Percentiles rank a stretch among this genome's conserved stretches.
Conservation (phyloP, 2,329 filamentous ascomycete genomes). For the Bimuria novae-zelandiae region DNA sequence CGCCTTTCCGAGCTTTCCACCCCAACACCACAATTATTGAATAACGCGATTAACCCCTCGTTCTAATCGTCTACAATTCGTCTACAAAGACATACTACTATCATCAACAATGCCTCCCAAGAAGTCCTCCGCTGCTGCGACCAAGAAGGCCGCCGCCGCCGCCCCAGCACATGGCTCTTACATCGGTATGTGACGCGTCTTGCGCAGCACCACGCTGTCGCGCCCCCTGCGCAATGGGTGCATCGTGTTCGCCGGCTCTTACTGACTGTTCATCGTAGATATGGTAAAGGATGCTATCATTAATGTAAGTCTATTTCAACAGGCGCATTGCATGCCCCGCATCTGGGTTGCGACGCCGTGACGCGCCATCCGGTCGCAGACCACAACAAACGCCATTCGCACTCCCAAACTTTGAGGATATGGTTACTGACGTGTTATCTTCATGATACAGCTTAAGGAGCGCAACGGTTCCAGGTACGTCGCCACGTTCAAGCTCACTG, state of each 20-base stretch:
- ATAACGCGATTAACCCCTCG: conserved; percentile 31
- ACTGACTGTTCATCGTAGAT: conserved; percentile 61
- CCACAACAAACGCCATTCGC: conserved; percentile 26
- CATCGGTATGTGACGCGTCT: conserved; percentile 61
- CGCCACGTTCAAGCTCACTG: conserved; percentile 24
- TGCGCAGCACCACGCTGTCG: conserved; percentile 54
- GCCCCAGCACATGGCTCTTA: conserved; percentile 66
- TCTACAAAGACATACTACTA: conserved; percentile 32
- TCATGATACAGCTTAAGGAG: conserved; percentile 65
- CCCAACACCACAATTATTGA: conserved; percentile 24
- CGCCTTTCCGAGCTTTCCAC: conserved; percentile 33
- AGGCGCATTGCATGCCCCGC: conserved; percentile 53
- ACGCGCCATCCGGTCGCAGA: conserved; percentile 36
- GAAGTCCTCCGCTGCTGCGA: conserved; percentile 60
- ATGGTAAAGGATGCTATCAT: conserved; percentile 76
- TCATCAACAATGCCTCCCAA: conserved; percentile 66
- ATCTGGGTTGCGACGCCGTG: conserved; percentile 41
- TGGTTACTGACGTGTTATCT: conserved; percentile 55
- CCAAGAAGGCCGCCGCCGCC: conserved; percentile 62
- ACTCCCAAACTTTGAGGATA: conserved; percentile 12
- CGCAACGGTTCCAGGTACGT: conserved; percentile 71
- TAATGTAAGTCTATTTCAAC: conserved; percentile 64
- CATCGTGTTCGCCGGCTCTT: conserved; percentile 57
- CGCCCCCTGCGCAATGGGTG: conserved; percentile 43
- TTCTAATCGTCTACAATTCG: conserved; percentile 38